These are phyloP conservation scores for Lumnitzera racemosa DNA, from an alignment of 345 rosid genomes.

Conservation along the genomic window DNA sequence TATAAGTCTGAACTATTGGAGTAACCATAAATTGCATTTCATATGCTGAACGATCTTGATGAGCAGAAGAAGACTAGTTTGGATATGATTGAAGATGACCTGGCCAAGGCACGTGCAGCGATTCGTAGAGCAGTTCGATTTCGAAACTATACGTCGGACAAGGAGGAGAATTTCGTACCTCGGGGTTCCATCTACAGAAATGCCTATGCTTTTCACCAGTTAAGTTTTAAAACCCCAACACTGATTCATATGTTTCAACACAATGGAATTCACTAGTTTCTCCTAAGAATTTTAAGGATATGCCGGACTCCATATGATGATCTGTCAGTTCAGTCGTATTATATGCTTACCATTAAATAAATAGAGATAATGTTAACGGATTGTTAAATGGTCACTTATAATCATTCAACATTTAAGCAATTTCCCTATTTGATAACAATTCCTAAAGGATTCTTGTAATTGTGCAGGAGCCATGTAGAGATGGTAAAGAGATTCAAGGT, in stretches of 20 bases:
- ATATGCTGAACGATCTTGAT: too few species aligned
- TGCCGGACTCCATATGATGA: too few species aligned
- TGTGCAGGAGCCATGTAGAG: conserved; percentile 55
- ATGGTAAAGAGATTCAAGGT: conserved; percentile 62
- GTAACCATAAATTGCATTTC: too few species aligned
- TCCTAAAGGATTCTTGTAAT: not conserved
- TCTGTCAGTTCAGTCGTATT: not conserved
- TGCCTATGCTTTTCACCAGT: conserved; percentile 64
- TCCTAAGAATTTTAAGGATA: too few species aligned
- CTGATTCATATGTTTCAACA: too few species aligned
- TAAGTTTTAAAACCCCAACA: conserved; percentile 12
- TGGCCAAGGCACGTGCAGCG: conserved; percentile 59
- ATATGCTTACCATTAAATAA: not conserved
- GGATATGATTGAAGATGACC: conserved; percentile 44
- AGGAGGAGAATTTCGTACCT: conserved; percentile 25
- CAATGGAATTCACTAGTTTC: too few species aligned
- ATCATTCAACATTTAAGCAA: too few species aligned
- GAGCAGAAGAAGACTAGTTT: too few species aligned
- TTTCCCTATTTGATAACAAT: not conserved
- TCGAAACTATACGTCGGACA: conserved; percentile 16
- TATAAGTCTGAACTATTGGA: too few species aligned
- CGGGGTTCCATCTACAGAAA: conserved; percentile 48
- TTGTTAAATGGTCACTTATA: too few species aligned
- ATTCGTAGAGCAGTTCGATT: conserved; percentile 34
- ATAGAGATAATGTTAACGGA: too few species aligned